Base-by-base conservation (phyloP, 768 basidiomycete genomes). In the Antrodiella citrinella region DNA sequence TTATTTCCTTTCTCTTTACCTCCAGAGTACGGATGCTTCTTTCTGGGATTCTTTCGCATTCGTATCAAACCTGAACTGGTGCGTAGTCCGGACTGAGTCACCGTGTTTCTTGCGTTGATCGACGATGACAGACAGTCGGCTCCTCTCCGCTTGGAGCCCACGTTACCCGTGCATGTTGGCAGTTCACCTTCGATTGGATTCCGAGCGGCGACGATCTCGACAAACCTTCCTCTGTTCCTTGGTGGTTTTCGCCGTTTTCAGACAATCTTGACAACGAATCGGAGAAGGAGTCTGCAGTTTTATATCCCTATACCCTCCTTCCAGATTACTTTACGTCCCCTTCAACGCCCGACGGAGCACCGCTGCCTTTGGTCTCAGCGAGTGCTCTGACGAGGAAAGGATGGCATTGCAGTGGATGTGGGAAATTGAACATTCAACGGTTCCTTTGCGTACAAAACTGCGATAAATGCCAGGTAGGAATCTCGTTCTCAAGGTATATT, bases 1-100 rank as follows among this genome's bases (percentile, higher is more conserved):
- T 30, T 56, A 4, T 18, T 51, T 15, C 52, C 54, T 3, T 54
- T 56, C 48, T n/a, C 43, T n/a, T 39, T 56, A 2, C 42, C 44
- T 3, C 23, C 44, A 18, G 26, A 50, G 3, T 48, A 52, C 26
- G 57, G 54, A 2, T 20, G 46, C 10, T 23, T 50, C n/a, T 51
- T 49, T 20, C 44, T 58, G 3, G 57, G 57, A 3, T 56, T 56
- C 26, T 58, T 54, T 45, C 30, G 26, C 21, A 52, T 58, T 13
- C n/a, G n/a, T n/a, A n/a, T n/a, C n/a, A n/a, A n/a, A n/a, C n/a
- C n/a, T n/a, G n/a, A n/a, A n/a, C n/a, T n/a, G n/a, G n/a, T n/a
- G n/a, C n/a, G n/a, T n/a, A n/a, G n/a, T n/a, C n/a, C n/a, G n/a
- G n/a, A n/a, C n/a, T n/a, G n/a, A n/a, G n/a, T n/a, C n/a, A n/a